Evolutionary conservation across 345 rosid genomes (phyloP).

Genomic region (Anastatica hierochuntica): DNA sequence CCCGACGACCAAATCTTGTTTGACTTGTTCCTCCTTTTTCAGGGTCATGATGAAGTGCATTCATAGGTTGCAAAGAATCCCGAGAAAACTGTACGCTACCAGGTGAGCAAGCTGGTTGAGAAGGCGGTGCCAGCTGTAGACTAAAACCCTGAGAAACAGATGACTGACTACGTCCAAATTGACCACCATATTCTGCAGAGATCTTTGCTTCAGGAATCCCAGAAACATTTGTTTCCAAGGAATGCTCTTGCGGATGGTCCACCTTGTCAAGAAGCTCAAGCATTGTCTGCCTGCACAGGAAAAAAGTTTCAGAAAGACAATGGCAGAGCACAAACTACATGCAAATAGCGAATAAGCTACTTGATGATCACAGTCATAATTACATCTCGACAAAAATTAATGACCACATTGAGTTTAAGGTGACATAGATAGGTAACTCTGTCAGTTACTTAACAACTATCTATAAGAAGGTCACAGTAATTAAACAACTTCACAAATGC

Average conservation of each 20-base stretch:
- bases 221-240: constrained; percentile 32
- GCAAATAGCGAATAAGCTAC: background rate
- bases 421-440: background rate
- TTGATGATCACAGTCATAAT: background rate
- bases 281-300: constrained; percentile 62
- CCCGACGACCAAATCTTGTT: constrained; percentile 34
- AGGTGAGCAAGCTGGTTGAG: constrained; percentile 41
- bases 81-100: constrained; percentile 32
- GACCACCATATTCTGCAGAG: constrained; percentile 50
- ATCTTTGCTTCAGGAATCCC: constrained; percentile 40
- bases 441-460: constrained; percentile 3
- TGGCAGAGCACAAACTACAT: background rate
- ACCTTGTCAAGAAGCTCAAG: constrained; percentile 90
- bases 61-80: constrained; percentile 27
- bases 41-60: too few species aligned
- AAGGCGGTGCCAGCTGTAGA: constrained; percentile 73
- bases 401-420: background rate
- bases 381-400: background rate
- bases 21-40: constrained; percentile 36
- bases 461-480: background rate
- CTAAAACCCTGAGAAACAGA: constrained; percentile 68
- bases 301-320: background rate
- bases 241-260: constrained; percentile 48
- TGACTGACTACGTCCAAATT: constrained; percentile 41
- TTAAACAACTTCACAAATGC: constrained; percentile 1